Conservation (phyloP, 176 grass and related monocot genomes). For the Luzula sylvatica region DNA sequence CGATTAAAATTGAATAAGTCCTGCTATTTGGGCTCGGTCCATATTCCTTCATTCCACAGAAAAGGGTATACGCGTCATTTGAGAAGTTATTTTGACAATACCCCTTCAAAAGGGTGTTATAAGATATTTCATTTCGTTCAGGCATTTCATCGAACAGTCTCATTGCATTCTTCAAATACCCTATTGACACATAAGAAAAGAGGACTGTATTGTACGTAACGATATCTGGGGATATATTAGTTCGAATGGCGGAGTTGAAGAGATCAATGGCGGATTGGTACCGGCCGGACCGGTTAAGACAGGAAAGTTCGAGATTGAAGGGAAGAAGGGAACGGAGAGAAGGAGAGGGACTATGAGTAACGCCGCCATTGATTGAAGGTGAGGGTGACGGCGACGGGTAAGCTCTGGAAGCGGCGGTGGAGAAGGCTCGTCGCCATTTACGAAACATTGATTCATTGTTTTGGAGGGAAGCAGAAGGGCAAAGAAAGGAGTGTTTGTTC, state of each 20-base stretch:
- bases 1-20: conserved; percentile 25
- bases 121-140: conserved; percentile 12
- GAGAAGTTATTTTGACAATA: not conserved
- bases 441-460: not conserved
- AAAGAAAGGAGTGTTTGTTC: too few relatives aligned
- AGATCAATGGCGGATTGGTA: too few relatives aligned
- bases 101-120: conserved; percentile 20
- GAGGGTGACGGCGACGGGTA: not conserved
- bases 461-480: too few relatives aligned
- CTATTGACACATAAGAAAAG: conserved; percentile 7
- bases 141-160: conserved; percentile 32
- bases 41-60: not conserved
- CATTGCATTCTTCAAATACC: conserved; percentile 2
- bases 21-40: conserved; percentile 10
- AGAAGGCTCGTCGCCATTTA: not conserved
- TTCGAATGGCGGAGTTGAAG: too few relatives aligned
- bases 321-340: too few relatives aligned
- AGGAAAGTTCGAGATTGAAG: too few relatives aligned
- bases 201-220: conserved; percentile 20
- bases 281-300: too few relatives aligned
- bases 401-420: not conserved
- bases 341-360: too few relatives aligned
- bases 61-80: conserved; percentile 5
- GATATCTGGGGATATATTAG: not conserved
- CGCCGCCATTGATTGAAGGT: not conserved